Base-by-base conservation (phyloP, 2,329 filamentous ascomycete species). In the Botryotinia convoluta region DNA sequence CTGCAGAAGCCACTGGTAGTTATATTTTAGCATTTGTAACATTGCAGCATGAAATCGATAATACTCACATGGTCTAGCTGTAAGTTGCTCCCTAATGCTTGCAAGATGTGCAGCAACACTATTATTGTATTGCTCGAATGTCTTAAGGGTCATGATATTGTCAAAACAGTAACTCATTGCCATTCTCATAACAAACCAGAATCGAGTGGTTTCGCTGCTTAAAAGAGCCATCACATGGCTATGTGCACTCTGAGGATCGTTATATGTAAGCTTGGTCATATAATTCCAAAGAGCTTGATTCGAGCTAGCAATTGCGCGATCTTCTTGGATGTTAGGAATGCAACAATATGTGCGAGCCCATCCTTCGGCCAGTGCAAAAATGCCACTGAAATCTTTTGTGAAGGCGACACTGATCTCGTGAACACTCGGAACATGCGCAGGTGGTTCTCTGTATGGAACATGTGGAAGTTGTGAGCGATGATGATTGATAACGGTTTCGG, bases 161-260 rank as follows among this genome's bases (percentile, higher is more conserved):
- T 81, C 76, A 29, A 82, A 75, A 7, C 84, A 78, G 71, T 83
- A 84, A 37, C 82, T 79, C 29, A 83, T 73, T 1, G 82, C 72
- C 60, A 85, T 79, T 59, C 84, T 80, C 72, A 82, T 79, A n/a
- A 84, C 75, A 54, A 84, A 82, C 75, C 80, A 82, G 4, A 75
- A 74, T 26, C 83, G 80, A 4, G 79, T 77, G 6, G 74, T 74
- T 7, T 74, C 72, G 72, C 82, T 80, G n/a, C 76, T 74, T 0
- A 85, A 77, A 16, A 85, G 78, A 59, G 77, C 78, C 61, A 78
- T 74, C 0, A 81, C 79, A 67, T 83, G 81, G 20, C 77, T 80
- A 8, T 81, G 76, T 3, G 81, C 77, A 35, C 82, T 79, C 71
- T 82, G 81, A 12, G 64, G 71, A 5, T 77, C 74, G 4, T 73